Evolutionary conservation across 2,329 filamentous ascomycete species (phyloP).

Genomic region (Periconia sp.): DNA sequence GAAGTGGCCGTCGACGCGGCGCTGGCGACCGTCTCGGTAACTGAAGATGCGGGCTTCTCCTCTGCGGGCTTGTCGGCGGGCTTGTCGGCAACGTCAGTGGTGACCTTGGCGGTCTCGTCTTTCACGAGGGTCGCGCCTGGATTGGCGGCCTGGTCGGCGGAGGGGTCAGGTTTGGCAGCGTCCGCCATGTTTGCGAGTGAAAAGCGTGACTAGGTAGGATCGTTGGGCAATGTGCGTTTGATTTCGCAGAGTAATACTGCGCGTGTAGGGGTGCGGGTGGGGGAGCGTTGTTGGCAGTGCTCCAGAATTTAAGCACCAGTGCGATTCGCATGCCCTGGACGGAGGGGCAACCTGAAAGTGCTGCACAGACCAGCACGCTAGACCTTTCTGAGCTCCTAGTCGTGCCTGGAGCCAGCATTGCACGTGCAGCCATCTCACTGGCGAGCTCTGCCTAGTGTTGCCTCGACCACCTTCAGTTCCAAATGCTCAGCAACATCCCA

Average conservation of each 20-base stretch:
- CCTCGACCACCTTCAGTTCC: not conserved
- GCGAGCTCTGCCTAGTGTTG: not conserved
- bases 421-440: slow-evolving; percentile 4
- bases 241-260: not conserved
- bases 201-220: not conserved
- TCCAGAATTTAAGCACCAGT: slow-evolving; percentile 31
- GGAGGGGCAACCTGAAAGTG: no score
- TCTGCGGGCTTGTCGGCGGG: slow-evolving; percentile 58
- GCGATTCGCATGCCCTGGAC: no score
- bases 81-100: slow-evolving; percentile 47
- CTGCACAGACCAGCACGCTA: slow-evolving; percentile 2
- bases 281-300: slow-evolving; percentile 22
- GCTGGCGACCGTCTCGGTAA: slow-evolving; percentile 47
- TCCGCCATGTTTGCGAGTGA: slow-evolving; percentile 40
- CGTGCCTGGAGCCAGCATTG: not conserved
- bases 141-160: slow-evolving; percentile 46
- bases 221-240: not conserved
- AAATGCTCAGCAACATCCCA: no score
- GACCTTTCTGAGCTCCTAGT: not conserved
- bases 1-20: slow-evolving; percentile 42
- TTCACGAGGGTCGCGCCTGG: slow-evolving; percentile 48
- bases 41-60: slow-evolving; percentile 15
- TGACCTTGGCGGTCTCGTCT: slow-evolving; percentile 53
- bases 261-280: slow-evolving; percentile 14
- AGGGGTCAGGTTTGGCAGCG: slow-evolving; percentile 48